Conservation (phyloP, 1,139 yeast genomes). For the Yamadazyma membranifaciens region DNA sequence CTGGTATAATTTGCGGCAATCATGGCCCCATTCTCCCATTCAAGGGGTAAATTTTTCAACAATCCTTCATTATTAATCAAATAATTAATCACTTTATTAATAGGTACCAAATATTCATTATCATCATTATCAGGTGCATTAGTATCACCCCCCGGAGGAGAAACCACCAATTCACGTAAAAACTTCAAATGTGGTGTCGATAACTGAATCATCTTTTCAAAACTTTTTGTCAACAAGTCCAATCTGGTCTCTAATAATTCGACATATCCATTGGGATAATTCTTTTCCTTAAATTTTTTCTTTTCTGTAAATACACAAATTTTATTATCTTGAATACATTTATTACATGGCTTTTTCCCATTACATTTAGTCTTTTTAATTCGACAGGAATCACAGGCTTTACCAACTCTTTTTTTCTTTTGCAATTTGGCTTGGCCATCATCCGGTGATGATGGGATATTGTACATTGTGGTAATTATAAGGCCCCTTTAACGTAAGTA, state of each 20-base stretch:
- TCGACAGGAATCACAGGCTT: slow-evolving; percentile 80
- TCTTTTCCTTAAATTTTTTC: slow-evolving; percentile 58
- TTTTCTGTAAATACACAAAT: slow-evolving; percentile 74
- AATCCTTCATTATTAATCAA: slow-evolving; percentile 39
- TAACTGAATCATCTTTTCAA: slow-evolving; percentile 41
- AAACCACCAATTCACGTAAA: slow-evolving; percentile 20
- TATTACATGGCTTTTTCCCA: slow-evolving; percentile 72
- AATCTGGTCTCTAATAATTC: slow-evolving; percentile 69
- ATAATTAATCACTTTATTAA: slow-evolving; percentile 48
- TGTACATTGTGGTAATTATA: slow-evolving; percentile 3
- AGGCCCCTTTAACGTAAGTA: too few species aligned
- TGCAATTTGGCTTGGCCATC: slow-evolving; percentile 16
- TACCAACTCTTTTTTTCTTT: slow-evolving; percentile 70
- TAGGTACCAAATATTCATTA: slow-evolving; percentile 33
- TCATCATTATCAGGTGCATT: slow-evolving; percentile 8
- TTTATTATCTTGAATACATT: slow-evolving; percentile 68
- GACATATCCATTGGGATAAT: slow-evolving; percentile 64
- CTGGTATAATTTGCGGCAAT: slow-evolving; percentile 36
- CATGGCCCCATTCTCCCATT: slow-evolving; percentile 45
- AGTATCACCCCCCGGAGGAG: slow-evolving; percentile 4
- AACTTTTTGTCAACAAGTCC: slow-evolving; percentile 56
- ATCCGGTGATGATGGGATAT: slow-evolving; percentile 14
- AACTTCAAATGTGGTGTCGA: slow-evolving; percentile 37
- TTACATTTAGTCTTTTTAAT: slow-evolving; percentile 76
- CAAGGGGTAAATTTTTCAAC: slow-evolving; percentile 38